Conservation (phyloP, 768 basidiomycete genomes). For the Suillus sp. region DNA sequence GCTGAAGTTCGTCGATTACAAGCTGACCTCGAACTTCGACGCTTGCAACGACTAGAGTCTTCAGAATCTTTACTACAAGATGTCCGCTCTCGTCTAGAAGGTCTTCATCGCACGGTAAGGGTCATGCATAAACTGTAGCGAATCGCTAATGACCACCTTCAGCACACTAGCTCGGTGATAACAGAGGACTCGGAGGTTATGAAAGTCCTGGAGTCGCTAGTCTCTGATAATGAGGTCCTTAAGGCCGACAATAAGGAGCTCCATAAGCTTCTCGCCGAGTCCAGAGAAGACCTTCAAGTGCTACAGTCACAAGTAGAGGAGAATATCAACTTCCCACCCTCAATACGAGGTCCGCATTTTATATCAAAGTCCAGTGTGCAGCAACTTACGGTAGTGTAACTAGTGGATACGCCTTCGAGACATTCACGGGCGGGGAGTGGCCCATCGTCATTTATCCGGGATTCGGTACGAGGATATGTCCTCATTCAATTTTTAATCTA, state of each 20-base stretch:
- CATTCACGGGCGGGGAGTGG: constrained; percentile 47
- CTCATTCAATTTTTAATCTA: constrained; percentile 29
- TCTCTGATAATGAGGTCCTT: constrained; percentile 80
- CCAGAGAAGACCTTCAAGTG: constrained; percentile 72
- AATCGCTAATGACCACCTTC: constrained; percentile 9
- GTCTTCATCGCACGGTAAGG: constrained; percentile 60
- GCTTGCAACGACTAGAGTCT: constrained; percentile 60
- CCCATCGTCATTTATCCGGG: constrained; percentile 44
- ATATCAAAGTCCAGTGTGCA: neutral
- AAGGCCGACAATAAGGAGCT: constrained; percentile 83
- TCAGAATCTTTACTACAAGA: constrained; percentile 70
- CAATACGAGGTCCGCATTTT: constrained; percentile 43
- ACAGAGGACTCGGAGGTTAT: constrained; percentile 61
- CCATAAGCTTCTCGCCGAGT: constrained; percentile 69
- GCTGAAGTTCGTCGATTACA: constrained; percentile 65
- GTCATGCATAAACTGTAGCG: constrained; percentile 18
- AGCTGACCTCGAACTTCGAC: constrained; percentile 61
- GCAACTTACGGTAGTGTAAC: constrained; percentile 6
- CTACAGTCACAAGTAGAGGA: constrained; percentile 80
- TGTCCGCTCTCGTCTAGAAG: constrained; percentile 62
- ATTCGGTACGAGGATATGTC: constrained; percentile 43
- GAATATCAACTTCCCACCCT: constrained; percentile 51
- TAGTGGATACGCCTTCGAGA: constrained; percentile 39
- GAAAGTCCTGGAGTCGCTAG: constrained; percentile 78
- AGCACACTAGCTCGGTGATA: constrained; percentile 42